Evolutionary conservation across 768 basidiomycete genomes (phyloP).

Genomic region (Gymnopilus junonius): DNA sequence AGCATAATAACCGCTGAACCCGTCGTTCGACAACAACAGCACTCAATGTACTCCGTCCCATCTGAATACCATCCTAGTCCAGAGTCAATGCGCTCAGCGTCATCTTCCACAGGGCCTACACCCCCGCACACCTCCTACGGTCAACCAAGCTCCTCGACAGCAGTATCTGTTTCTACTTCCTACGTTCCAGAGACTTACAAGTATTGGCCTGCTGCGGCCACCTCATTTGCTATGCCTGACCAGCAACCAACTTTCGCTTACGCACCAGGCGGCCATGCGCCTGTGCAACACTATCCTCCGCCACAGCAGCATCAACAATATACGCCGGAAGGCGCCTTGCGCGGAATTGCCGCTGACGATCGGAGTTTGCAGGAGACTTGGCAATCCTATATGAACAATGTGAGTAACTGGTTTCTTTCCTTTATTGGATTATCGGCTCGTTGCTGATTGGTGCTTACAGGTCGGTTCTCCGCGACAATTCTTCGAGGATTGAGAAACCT

Average conservation of each 20-base stretch:
- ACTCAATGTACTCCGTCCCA: constrained; percentile 35
- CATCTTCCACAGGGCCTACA: constrained; percentile 20
- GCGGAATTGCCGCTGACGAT: constrained; percentile 57
- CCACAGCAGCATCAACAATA: constrained; percentile 43
- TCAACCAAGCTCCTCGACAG: constrained; percentile 3
- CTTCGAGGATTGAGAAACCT: constrained; percentile 37
- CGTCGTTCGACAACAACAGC: constrained; percentile 28
- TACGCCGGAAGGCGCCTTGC: constrained; percentile 48
- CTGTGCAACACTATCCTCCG: constrained; percentile 5
- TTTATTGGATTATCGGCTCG: constrained; percentile 1
- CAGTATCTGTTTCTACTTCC: constrained; percentile 3
- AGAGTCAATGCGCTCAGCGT: constrained; percentile 12
- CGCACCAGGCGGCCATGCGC: neutral
- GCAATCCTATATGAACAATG: constrained; percentile 68
- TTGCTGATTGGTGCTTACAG: constrained; percentile 24
- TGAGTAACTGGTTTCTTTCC: constrained; percentile 25
- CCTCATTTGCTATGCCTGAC: constrained; percentile 27
- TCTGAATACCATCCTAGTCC: constrained; percentile 27
- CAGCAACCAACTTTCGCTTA: constrained; percentile 15
- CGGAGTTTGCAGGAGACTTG: constrained; percentile 68
- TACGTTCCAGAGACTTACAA: constrained; percentile 23
- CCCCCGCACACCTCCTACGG: constrained; percentile 18
- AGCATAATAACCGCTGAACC: neutral
- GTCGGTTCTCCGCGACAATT: constrained; percentile 49
- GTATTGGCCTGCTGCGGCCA: constrained; percentile 37